Base-by-base conservation (phyloP, 148 eudicot genomes). In the Dysphania ambrosioides region DNA sequence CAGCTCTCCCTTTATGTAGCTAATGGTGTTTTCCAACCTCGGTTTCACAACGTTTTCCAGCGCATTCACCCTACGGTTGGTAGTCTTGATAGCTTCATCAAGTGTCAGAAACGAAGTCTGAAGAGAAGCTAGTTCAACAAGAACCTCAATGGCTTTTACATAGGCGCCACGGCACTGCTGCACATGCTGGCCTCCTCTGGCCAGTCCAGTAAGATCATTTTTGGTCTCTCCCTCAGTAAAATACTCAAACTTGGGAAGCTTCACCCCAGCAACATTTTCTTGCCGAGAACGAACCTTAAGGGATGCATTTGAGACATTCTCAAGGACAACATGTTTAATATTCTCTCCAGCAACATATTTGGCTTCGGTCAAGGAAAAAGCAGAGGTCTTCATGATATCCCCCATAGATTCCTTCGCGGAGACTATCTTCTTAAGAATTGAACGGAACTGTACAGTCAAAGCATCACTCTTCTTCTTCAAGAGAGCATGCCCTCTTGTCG, bases 51-150 rank as follows among this genome's bases (percentile, higher is more conserved):
- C 97, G 47, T 87, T 91, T 84, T 90, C 96, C 76, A 88, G 59
- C 44, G 96, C 96, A 71, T 93, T 90, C 73, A 93, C 97, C 83
- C 96, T 90, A 42, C 96, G 88, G 56, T 90, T 92, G 24, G 97
- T 92, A 27, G 93, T 92, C 84, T 92, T 92, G 72, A 92, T 92
- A 35, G 97, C 97, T 38, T 87, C 96, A 68, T 93, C 97, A 10
- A 90, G 93, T 32, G 97, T 93, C 87, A 93, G 80, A 79, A 93
- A 93, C 9, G 97, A 93, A 18, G 96, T 90, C 75, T 90, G 93
- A 24, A 90, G 93, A 66, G 97, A 90, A 65, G 97, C 96, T 32
- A 93, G 82, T 83, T 93, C 97, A 23, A 93, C 96, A 42, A 90
- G 97, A 55, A 93, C 85, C 83, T 90, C 97, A 41, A 90, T 88